Evolutionary conservation across 331 rosid species (phyloP).

Genomic region (Acacia pycnantha): DNA sequence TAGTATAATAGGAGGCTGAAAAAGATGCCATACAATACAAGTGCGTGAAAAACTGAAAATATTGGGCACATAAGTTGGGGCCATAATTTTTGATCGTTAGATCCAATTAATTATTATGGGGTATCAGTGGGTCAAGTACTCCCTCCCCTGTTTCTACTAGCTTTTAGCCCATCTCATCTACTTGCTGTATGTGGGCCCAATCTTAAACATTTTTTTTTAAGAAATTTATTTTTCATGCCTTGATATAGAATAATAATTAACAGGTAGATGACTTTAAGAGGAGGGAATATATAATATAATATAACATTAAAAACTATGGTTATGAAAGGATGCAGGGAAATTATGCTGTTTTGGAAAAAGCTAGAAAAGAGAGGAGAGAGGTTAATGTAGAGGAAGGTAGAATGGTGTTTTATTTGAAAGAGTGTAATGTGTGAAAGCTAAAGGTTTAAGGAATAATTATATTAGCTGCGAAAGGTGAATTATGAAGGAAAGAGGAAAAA

Average conservation of each 20-base stretch:
- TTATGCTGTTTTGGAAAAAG: not conserved
- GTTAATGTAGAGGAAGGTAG: not conserved
- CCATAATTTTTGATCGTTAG: constrained; percentile 30
- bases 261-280: not conserved
- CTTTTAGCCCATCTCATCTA: constrained; percentile 48
- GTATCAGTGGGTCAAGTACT: constrained; percentile 43
- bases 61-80: constrained; percentile 25
- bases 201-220: too few relatives aligned
- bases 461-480: constrained; percentile 26
- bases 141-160: constrained; percentile 29
- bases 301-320: not conserved
- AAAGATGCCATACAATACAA: constrained; percentile 15
- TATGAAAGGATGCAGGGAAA: not conserved
- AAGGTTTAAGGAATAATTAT: constrained; percentile 2
- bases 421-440: not conserved
- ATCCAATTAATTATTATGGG: constrained; percentile 42
- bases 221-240: not conserved
- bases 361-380: not conserved
- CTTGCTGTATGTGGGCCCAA: constrained; percentile 48
- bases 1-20: not conserved
- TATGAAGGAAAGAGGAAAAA: constrained; percentile 28
- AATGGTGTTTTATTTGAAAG: not conserved
- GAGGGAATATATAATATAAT: not conserved
- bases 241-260: not conserved
- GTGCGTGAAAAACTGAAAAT: constrained; percentile 28